A percentile compares a stretch with the other conserved stretches of the same genome.
Evolutionary conservation across 495 filamentous ascomycete genomes (phyloP).

Genomic region (Podospora pseudoanserina): DNA sequence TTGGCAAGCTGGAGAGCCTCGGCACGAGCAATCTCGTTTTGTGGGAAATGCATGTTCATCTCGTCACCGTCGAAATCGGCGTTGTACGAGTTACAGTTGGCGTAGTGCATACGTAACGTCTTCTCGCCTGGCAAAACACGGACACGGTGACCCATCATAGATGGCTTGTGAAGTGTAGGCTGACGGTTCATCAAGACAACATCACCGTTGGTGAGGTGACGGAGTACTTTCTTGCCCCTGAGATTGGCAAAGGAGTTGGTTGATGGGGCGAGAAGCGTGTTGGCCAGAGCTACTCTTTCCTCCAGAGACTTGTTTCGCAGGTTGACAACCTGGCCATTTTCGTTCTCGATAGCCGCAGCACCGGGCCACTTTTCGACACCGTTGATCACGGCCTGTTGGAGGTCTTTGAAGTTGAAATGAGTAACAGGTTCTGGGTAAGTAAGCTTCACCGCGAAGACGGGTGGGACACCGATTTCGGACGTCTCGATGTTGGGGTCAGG

Average conservation of each 20-base stretch:
- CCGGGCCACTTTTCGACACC: conserved; percentile 92
- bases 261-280: conserved; percentile 88
- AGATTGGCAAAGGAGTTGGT: conserved; percentile 68
- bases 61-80: conserved; percentile 99
- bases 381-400: conserved; percentile 96
- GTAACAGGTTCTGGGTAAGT: conserved; percentile 98
- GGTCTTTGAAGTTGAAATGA: conserved; percentile 89
- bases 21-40: conserved; percentile 88
- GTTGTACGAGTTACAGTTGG: conserved; percentile 99
- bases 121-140: conserved; percentile 90
- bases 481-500: conserved; percentile 98
- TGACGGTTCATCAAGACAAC: conserved; percentile 99
- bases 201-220: conserved; percentile 94
- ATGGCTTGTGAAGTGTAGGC: conserved; percentile 99
- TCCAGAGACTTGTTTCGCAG: conserved; percentile 80
- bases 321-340: conserved; percentile 86
- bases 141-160: conserved; percentile 96
- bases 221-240: conserved; percentile 92
- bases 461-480: conserved; percentile 95
- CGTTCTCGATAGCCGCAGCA: conserved; percentile 89
- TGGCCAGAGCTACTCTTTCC: conserved; percentile 80
- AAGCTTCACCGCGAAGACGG: conserved; percentile 92
- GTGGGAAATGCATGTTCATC: conserved; percentile 99
- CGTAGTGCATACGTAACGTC: conserved; percentile 99
- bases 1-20: conserved; percentile 91